phyloP scores from a whole-genome alignment of 1,284 basidiomycete genomes.

The Lignosus rhinocerotis region DNA sequence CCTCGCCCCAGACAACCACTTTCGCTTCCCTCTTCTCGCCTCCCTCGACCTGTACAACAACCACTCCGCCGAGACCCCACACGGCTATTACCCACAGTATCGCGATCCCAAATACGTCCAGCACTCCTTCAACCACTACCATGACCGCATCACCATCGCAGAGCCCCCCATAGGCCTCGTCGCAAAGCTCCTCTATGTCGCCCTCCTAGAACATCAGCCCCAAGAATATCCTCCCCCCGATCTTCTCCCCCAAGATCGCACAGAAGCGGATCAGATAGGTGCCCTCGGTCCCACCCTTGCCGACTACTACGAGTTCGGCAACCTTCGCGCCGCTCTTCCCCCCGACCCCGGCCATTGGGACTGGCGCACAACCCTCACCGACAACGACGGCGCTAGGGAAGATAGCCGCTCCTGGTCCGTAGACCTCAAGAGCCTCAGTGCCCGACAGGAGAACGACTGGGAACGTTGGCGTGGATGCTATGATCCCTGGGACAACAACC shows the following conservation, averaged over 20 bases:
- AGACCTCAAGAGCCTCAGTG: slow-evolving; percentile 35
- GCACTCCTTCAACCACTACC: slow-evolving; percentile 41
- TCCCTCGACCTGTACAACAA: slow-evolving; percentile 38
- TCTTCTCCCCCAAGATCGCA: slow-evolving; percentile 48
- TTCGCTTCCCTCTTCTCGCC: slow-evolving; percentile 46
- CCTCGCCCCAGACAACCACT: slow-evolving; percentile 62
- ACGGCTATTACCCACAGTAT: slow-evolving; percentile 62
- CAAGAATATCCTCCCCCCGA: slow-evolving; percentile 44
- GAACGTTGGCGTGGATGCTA: slow-evolving; percentile 52
- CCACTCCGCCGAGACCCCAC: slow-evolving; percentile 41
- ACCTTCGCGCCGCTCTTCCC: slow-evolving; percentile 35
- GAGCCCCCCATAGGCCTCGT: slow-evolving; percentile 55
- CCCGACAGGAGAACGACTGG: slow-evolving; percentile 59
- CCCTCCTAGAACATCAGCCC: slow-evolving; percentile 52
- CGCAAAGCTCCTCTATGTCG: slow-evolving; percentile 64
- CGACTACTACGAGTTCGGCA: slow-evolving; percentile 63
- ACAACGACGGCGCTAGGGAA: slow-evolving; percentile 26
- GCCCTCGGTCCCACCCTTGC: slow-evolving; percentile 49
- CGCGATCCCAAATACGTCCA: slow-evolving; percentile 33
- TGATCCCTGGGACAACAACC: slow-evolving; percentile 37
- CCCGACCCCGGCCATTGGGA: slow-evolving; percentile 38
- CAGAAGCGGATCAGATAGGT: slow-evolving; percentile 37
- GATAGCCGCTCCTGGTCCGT: slow-evolving; percentile 26
- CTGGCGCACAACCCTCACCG: slow-evolving; percentile 36
- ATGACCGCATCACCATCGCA: slow-evolving; percentile 38